phyloP scores from a whole-genome alignment of 2,329 filamentous ascomycete species.

The Cordyceps cicadae region DNA sequence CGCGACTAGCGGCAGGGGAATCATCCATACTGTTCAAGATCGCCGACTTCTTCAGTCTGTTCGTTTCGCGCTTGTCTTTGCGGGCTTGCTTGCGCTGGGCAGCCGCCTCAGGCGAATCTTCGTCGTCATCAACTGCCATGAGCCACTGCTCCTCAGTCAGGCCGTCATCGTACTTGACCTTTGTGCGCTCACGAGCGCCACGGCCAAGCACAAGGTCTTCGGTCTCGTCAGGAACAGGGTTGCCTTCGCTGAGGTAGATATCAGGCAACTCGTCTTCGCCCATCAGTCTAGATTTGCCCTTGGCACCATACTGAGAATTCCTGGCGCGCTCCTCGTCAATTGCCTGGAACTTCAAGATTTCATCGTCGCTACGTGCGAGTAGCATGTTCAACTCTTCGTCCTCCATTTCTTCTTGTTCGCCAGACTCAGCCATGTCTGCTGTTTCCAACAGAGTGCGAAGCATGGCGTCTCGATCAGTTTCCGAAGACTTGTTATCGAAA shows the following conservation, averaged over 20 bases:
- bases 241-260: slow-evolving; percentile 84
- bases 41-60: slow-evolving; percentile 56
- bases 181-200: slow-evolving; percentile 88
- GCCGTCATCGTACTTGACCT: slow-evolving; percentile 93
- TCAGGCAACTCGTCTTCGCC: slow-evolving; percentile 82
- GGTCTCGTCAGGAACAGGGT: slow-evolving; percentile 68
- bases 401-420: slow-evolving; percentile 93
- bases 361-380: slow-evolving; percentile 78
- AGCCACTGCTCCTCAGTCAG: slow-evolving; percentile 99
- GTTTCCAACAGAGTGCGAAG: slow-evolving; percentile 86
- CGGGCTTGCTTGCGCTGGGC: slow-evolving; percentile 82
- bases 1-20: slow-evolving; percentile 70
- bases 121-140: slow-evolving; percentile 93
- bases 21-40: slow-evolving; percentile 40
- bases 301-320: slow-evolving; percentile 61
- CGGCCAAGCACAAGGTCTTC: slow-evolving; percentile 71
- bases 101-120: slow-evolving; percentile 87
- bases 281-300: slow-evolving; percentile 70
- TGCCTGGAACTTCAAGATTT: slow-evolving; percentile 69
- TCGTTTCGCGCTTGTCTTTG: slow-evolving; percentile 69
- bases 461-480: slow-evolving; percentile 96
- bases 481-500: slow-evolving; percentile 98
- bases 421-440: slow-evolving; percentile 57
- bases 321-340: slow-evolving; percentile 68
- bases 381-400: slow-evolving; percentile 95